phyloP scores from a whole-genome alignment of 495 filamentous ascomycete genomes.

The Penicillium odoratum region DNA sequence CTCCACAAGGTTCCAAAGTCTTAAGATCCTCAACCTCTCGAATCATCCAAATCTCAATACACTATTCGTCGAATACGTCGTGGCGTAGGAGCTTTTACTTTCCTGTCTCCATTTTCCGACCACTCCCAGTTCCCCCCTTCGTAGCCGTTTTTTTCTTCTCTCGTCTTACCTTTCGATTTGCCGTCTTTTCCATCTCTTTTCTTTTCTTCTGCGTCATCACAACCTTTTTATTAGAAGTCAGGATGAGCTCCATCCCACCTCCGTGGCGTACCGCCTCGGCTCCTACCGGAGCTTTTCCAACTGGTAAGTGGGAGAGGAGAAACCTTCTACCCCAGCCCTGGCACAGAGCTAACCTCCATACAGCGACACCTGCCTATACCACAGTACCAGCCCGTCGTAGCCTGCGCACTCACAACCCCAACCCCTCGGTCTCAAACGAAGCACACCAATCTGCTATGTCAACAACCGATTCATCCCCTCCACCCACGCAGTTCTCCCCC shows the following conservation, averaged over 20 bases:
- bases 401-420: conserved; percentile 31
- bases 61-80: neutral
- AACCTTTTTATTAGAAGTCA: conserved; percentile 14
- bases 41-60: neutral
- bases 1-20: conserved; percentile 1
- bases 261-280: conserved; percentile 46
- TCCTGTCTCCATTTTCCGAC: neutral
- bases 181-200: conserved; percentile 12
- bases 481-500: conserved; percentile 68
- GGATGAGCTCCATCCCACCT: conserved; percentile 45
- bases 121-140: conserved; percentile 4
- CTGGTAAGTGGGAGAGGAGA: conserved; percentile 31
- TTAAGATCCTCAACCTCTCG: neutral
- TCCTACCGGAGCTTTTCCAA: conserved; percentile 27
- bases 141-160: conserved; percentile 20
- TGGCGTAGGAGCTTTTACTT: conserved; percentile 13
- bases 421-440: conserved; percentile 30
- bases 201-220: conserved; percentile 11
- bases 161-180: conserved; percentile 12
- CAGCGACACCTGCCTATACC: conserved; percentile 50
- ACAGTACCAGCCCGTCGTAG: conserved; percentile 53
- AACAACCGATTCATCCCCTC: conserved; percentile 28
- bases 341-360: conserved; percentile 9
- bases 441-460: conserved; percentile 15
- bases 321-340: neutral